phyloP scores from a whole-genome alignment of 768 basidiomycete genomes.

The Boletus coccyginus region DNA sequence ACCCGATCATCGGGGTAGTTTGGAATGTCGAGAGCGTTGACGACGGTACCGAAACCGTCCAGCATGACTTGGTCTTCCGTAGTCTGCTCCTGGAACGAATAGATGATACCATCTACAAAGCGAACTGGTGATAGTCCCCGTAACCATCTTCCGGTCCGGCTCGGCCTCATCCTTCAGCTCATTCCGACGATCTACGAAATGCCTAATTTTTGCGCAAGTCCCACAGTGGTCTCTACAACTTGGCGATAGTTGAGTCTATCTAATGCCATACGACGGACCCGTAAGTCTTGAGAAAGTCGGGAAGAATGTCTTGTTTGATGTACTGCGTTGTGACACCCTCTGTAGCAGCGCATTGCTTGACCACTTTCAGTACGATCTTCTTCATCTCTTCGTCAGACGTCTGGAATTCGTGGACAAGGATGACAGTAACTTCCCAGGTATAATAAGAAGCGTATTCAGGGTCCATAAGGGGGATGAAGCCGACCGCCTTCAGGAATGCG shows the following conservation, averaged over 20 bases:
- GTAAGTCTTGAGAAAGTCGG: no score
- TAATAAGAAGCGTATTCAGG: constrained; percentile 99
- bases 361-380: constrained; percentile 98
- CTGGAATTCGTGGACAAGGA: constrained; percentile 97
- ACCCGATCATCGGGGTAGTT: no score
- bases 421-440: constrained; percentile 95
- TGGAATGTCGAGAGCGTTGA: constrained; percentile 89
- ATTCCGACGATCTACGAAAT: constrained; percentile 94
- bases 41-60: constrained; percentile 80
- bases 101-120: constrained; percentile 97
- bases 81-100: constrained; percentile 99
- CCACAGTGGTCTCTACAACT: constrained; percentile 98
- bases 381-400: constrained; percentile 99
- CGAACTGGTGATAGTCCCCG: constrained; percentile 99
- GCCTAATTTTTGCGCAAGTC: constrained; percentile 95
- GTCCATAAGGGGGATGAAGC: constrained; percentile 99
- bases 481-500: constrained; percentile 87
- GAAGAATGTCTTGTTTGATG: no score
- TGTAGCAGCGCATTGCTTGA: constrained; percentile 97
- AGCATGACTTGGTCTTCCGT: constrained; percentile 74
- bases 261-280: no score
- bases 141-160: constrained; percentile 98
- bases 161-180: constrained; percentile 60
- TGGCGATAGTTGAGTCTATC: constrained; percentile 45
- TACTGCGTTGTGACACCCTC: no score